Percentiles rank a stretch among this genome's conserved stretches.
phyloP scores from a whole-genome alignment of 345 rosid genomes.

The Excoecaria cochinchinensis region DNA sequence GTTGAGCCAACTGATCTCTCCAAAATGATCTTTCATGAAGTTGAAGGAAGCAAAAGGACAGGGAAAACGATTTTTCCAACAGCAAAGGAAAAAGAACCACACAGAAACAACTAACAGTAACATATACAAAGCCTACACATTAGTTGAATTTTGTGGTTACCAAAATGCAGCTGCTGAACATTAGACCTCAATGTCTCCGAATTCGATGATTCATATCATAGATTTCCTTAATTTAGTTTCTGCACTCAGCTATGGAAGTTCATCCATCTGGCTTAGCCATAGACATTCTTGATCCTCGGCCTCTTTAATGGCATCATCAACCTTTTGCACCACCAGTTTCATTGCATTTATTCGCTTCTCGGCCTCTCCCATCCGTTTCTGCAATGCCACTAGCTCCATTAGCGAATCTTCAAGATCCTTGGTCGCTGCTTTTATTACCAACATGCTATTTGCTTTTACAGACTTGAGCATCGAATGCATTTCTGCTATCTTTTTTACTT shows the following conservation, averaged over 20 bases:
- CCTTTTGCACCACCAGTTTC: slow-evolving; percentile 11
- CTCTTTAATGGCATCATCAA: slow-evolving; percentile 15
- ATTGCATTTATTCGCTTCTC: slow-evolving; percentile 16
- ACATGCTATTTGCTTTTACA: slow-evolving; percentile 6
- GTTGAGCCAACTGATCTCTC: no score
- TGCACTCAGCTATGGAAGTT: neutral
- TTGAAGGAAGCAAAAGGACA: neutral
- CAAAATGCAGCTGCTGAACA: slow-evolving; percentile 3
- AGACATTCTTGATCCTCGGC: neutral
- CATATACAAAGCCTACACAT: slow-evolving; percentile 4
- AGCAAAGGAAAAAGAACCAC: neutral
- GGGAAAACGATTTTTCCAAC: neutral
- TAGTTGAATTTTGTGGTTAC: slow-evolving; percentile 2
- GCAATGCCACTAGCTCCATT: slow-evolving; percentile 14
- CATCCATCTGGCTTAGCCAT: slow-evolving; percentile 7
- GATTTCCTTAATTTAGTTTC: neutral
- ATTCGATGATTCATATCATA: neutral
- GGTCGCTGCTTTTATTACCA: slow-evolving; percentile 10
- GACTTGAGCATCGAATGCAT: slow-evolving; percentile 8
- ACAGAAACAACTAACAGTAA: slow-evolving; percentile 2
- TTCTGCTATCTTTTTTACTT: slow-evolving; percentile 5
- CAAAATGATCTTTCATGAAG: no score
- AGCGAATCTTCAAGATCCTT: slow-evolving; percentile 15
- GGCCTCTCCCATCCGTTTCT: slow-evolving; percentile 11
- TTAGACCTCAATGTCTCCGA: neutral